phyloP scores from a whole-genome alignment of 257 asterid genomes.

The Rauvolfia tetraphylla region DNA sequence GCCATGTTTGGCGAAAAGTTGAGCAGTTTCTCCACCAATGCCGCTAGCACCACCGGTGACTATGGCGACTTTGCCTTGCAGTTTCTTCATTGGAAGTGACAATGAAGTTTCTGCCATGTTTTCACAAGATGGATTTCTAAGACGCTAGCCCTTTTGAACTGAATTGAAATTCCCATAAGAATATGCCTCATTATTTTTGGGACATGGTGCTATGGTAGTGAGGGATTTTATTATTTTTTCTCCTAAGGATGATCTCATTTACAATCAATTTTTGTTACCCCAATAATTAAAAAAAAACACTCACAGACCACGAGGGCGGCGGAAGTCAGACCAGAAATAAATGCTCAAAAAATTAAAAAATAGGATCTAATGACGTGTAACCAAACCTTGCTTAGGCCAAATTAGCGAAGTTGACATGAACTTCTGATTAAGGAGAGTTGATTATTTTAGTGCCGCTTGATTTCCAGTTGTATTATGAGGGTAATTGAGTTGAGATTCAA shows the following conservation, averaged over 20 bases:
- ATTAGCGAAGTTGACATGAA: background rate
- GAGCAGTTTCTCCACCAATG: slow-evolving; percentile 41
- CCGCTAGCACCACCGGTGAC: slow-evolving; percentile 52
- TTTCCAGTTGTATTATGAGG: background rate
- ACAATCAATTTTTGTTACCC: no score
- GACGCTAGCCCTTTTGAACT: background rate
- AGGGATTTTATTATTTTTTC: background rate
- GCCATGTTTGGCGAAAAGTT: slow-evolving; percentile 37
- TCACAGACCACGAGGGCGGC: background rate
- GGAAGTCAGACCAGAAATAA: background rate
- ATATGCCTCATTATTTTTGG: background rate
- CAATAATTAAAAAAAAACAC: no score
- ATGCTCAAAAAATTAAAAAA: background rate
- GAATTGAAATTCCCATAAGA: background rate
- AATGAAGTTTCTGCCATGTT: slow-evolving; percentile 6
- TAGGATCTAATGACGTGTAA: background rate
- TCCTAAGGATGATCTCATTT: background rate
- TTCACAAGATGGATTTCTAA: background rate
- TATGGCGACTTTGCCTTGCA: slow-evolving; percentile 43
- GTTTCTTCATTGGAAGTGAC: slow-evolving; percentile 8
- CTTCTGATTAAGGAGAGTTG: background rate
- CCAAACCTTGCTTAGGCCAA: background rate
- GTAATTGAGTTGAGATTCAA: background rate
- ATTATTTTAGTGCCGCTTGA: background rate
- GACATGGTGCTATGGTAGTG: background rate